These are phyloP conservation scores for Mucor piriformis DNA, from an alignment of 371 early-diverging fungal species.

Conservation along the genomic window DNA sequence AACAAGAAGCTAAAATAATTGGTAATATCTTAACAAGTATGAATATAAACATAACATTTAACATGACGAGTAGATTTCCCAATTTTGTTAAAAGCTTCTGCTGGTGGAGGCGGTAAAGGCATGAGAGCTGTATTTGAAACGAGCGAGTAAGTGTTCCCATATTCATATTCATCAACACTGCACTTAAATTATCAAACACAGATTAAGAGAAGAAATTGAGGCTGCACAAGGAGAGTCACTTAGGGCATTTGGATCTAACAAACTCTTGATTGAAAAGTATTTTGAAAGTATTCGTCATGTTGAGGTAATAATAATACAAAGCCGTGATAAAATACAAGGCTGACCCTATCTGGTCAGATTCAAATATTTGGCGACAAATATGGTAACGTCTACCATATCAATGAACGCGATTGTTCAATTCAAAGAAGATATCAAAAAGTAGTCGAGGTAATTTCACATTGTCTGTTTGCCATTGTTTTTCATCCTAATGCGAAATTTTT, in stretches of 20 bases:
- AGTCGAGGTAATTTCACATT: constrained; percentile 66
- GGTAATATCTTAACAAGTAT: constrained; percentile 41
- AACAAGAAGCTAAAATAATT: constrained; percentile 56
- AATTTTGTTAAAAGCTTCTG: constrained; percentile 87
- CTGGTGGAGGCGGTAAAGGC: constrained; percentile 94
- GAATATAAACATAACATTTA: constrained; percentile 1
- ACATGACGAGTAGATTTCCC: constrained; percentile 69
- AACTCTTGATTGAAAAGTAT: constrained; percentile 92
- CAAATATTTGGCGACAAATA: constrained; percentile 84
- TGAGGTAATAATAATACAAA: too few species aligned
- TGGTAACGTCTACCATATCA: constrained; percentile 82
- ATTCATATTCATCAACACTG: too few species aligned
- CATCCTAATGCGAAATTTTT: constrained; percentile 11
- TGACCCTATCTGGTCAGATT: too few species aligned
- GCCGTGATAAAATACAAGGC: too few species aligned
- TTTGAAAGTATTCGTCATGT: constrained; percentile 91
- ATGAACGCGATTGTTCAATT: constrained; percentile 89
- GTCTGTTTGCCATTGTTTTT: constrained; percentile 11
- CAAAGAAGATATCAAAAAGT: constrained; percentile 91
- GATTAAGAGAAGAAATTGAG: constrained; percentile 78
- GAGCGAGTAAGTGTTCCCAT: constrained; percentile 29
- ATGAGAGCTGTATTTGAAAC: constrained; percentile 72
- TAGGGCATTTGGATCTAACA: constrained; percentile 88
- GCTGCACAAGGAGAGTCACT: constrained; percentile 86
- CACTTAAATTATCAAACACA: too few species aligned